Conservation (phyloP, 2,329 filamentous ascomycete genomes). For the Calonectria crousiana region DNA sequence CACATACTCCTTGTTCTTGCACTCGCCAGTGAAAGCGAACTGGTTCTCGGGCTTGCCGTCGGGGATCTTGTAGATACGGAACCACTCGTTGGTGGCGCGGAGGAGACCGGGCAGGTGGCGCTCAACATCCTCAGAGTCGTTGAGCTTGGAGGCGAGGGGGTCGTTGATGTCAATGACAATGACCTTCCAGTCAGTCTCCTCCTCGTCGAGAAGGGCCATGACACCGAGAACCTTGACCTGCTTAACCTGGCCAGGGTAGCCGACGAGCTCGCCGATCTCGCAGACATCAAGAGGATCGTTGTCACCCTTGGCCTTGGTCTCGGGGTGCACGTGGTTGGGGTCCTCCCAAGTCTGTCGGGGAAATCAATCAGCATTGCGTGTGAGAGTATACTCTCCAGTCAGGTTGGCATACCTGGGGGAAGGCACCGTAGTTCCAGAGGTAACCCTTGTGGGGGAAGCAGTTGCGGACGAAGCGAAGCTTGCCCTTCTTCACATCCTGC, state of each 20-base stretch:
- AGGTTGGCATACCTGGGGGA: slow-evolving; percentile 82
- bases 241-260: slow-evolving; percentile 96
- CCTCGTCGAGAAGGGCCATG: slow-evolving; percentile 99
- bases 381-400: background rate
- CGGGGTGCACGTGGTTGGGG: slow-evolving; percentile 93
- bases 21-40: slow-evolving; percentile 99
- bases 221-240: slow-evolving; percentile 99
- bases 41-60: slow-evolving; percentile 99
- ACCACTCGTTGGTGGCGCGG: slow-evolving; percentile 99
- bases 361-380: slow-evolving; percentile 25
- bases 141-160: slow-evolving; percentile 94
- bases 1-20: slow-evolving; percentile 97
- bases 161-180: slow-evolving; percentile 99
- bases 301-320: slow-evolving; percentile 99
- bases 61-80: slow-evolving; percentile 99
- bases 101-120: slow-evolving; percentile 96
- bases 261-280: slow-evolving; percentile 98
- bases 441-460: slow-evolving; percentile 99
- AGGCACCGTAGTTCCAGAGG: slow-evolving; percentile 99
- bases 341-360: slow-evolving; percentile 92
- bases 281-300: slow-evolving; percentile 99
- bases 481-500: slow-evolving; percentile 99
- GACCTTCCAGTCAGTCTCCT: slow-evolving; percentile 99
- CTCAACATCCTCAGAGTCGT: slow-evolving; percentile 99
- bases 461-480: slow-evolving; percentile 99